Evolutionary conservation across 768 basidiomycete species (phyloP), one percentile per base, ranked within the genome.

Genomic region (Rhizopogon roseolus): DNA sequence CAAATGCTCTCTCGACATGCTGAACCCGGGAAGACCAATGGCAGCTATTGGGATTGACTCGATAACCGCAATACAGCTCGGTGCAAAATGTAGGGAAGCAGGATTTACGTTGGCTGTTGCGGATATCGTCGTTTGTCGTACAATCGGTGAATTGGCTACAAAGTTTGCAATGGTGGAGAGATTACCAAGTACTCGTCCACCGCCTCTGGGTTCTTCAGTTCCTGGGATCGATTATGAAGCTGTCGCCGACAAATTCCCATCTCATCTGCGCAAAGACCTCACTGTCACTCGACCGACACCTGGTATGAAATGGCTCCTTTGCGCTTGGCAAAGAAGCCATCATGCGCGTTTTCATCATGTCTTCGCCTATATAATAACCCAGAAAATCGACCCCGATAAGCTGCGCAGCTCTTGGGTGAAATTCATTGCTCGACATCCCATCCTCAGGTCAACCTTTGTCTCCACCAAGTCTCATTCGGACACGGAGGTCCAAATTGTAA

Each of bases 21-120:
- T 80, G 5, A 58, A 62, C 17, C 54, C 66, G 16, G 57, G 62
- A 4, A 77, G 73, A 6, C 69, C 70, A 4, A 67, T 78, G 16
- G 65, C 66, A 11, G 66, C 73, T 6, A 59, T 80, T 10, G 79
- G 79, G 17, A 64, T 80, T 10, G 79, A 80, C 58, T 80, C 79
- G 1, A 79, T 80, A 54, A 75, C 74, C 17, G 76, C 79, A 19
- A 75, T 80, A 36, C 73, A 74, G 49, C 64, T 80, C 11, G 67
- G 68, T 9, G 69, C 73, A 6, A 75, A 68, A 52, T 72, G 71
- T 57, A 68, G 72, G 42, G 62, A 64, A 42, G 65, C 61, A 4
- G 77, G 77, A 1, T 54, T 79, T 41, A 54, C 41, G 13, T 44
- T 71, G 25, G 56, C 50, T 11, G 69, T 72, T 3, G 72, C 66